Evolutionary conservation across 768 basidiomycete genomes (phyloP).

Genomic region (Favolaschia claudopus): DNA sequence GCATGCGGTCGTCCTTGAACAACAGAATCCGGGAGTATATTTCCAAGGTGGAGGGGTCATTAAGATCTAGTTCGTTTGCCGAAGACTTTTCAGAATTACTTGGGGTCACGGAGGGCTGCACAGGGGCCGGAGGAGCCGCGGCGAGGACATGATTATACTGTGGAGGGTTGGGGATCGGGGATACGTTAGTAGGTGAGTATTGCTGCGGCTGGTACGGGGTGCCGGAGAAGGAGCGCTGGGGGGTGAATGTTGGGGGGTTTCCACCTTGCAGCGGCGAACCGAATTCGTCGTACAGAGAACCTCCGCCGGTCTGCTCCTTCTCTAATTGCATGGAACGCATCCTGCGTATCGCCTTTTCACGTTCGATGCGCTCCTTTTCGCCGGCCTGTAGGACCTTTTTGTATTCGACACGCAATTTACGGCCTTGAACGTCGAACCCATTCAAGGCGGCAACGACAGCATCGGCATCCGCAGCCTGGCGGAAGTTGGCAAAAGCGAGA

Average conservation of each 20-base stretch:
- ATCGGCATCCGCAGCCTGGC: constrained; percentile 89
- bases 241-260: constrained; percentile 66
- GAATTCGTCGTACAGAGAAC: constrained; percentile 77
- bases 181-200: constrained; percentile 71
- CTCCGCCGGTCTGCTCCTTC: constrained; percentile 70
- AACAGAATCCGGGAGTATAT: constrained; percentile 96
- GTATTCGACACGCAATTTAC: constrained; percentile 98
- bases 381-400: constrained; percentile 99
- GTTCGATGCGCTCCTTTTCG: constrained; percentile 98
- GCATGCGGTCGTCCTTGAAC: constrained; percentile 98
- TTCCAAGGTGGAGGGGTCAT: constrained; percentile 94
- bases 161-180: constrained; percentile 52
- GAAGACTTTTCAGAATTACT: constrained; percentile 71
- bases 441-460: constrained; percentile 96
- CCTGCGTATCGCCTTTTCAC: constrained; percentile 96
- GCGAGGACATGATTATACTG: constrained; percentile 53
- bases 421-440: constrained; percentile 94
- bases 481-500: constrained; percentile 97
- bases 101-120: constrained; percentile 60
- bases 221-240: constrained; percentile 78
- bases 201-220: constrained; percentile 64
- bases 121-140: constrained; percentile 58
- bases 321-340: constrained; percentile 98
- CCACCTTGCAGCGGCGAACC: constrained; percentile 66
- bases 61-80: constrained; percentile 86